Percentiles rank a stretch among this genome's conserved stretches.
Evolutionary conservation across 768 basidiomycete species (phyloP).

Genomic region (Suillus subaureus): DNA sequence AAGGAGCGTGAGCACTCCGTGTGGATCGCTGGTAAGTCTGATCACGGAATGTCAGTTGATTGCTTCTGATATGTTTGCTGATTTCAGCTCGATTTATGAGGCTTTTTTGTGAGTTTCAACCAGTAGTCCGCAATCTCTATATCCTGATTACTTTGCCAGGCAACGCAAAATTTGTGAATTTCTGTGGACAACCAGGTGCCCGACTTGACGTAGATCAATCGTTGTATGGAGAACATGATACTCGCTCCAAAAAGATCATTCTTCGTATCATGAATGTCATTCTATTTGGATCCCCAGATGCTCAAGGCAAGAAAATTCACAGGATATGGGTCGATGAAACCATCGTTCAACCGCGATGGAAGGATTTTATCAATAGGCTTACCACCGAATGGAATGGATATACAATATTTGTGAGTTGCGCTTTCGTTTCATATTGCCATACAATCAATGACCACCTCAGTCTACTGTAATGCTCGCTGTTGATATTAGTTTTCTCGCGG

Average conservation of each 20-base stretch:
- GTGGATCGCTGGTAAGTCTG: slow-evolving; percentile 6
- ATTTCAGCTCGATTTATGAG: slow-evolving; percentile 46
- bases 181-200: slow-evolving; percentile 39
- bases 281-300: slow-evolving; percentile 48
- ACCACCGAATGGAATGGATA: slow-evolving; percentile 50
- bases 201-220: slow-evolving; percentile 34
- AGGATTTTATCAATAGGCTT: slow-evolving; percentile 41
- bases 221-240: slow-evolving; percentile 16
- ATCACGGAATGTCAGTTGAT: neutral
- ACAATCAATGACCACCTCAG: slow-evolving; percentile 26
- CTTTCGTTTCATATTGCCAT: neutral
- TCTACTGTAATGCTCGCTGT: slow-evolving; percentile 53
- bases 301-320: slow-evolving; percentile 43
- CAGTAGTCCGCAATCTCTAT: neutral
- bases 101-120: slow-evolving; percentile 36
- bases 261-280: slow-evolving; percentile 39
- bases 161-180: slow-evolving; percentile 36
- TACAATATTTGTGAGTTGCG: slow-evolving; percentile 45
- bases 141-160: slow-evolving; percentile 17
- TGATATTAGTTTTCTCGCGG: slow-evolving; percentile 55
- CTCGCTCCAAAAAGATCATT: slow-evolving; percentile 30
- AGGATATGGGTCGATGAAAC: slow-evolving; percentile 48
- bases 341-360: slow-evolving; percentile 41
- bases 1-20: slow-evolving; percentile 8
- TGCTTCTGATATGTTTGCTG: neutral